A percentile compares a stretch with the other conserved stretches of the same genome.
Evolutionary conservation across 1,284 basidiomycete genomes (phyloP).

Genomic region (Trichosporon faecale): DNA sequence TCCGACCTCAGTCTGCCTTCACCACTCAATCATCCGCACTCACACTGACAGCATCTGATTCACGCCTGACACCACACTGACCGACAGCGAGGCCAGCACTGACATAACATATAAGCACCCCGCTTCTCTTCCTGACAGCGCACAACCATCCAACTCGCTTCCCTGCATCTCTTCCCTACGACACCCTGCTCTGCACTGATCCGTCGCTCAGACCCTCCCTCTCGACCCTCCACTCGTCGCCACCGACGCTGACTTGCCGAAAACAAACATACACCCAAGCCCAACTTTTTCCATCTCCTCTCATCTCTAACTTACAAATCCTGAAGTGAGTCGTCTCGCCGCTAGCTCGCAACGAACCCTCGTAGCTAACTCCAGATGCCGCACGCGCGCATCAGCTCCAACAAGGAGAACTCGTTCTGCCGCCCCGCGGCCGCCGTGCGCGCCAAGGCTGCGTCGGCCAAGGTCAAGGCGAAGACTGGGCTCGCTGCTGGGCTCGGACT

Average conservation of each 20-base stretch:
- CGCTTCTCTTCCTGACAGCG: not conserved
- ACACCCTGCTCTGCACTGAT: not conserved
- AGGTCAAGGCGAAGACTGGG: conserved; percentile 8
- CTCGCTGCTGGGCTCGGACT: not conserved
- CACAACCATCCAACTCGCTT: not conserved
- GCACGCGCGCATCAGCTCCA: conserved; percentile 24
- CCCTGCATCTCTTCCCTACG: not conserved
- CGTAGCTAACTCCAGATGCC: not conserved
- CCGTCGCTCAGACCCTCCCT: not conserved
- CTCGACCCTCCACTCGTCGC: not conserved
- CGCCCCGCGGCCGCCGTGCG: conserved; percentile 18
- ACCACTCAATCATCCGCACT: not conserved
- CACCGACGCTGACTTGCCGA: not conserved
- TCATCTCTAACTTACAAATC: not conserved
- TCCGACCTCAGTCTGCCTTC: not conserved
- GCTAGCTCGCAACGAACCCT: not conserved
- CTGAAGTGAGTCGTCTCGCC: not conserved
- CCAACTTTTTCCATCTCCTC: not conserved
- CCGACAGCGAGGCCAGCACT: not conserved
- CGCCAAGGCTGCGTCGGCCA: not conserved
- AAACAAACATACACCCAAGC: not conserved
- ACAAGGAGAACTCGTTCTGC: conserved; percentile 30
- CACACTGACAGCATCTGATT: not conserved
- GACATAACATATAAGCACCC: not conserved
- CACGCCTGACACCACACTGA: not conserved